Evolutionary conservation across 2,329 filamentous ascomycete genomes (phyloP).

Genomic region (Furcasterigmium sp.): DNA sequence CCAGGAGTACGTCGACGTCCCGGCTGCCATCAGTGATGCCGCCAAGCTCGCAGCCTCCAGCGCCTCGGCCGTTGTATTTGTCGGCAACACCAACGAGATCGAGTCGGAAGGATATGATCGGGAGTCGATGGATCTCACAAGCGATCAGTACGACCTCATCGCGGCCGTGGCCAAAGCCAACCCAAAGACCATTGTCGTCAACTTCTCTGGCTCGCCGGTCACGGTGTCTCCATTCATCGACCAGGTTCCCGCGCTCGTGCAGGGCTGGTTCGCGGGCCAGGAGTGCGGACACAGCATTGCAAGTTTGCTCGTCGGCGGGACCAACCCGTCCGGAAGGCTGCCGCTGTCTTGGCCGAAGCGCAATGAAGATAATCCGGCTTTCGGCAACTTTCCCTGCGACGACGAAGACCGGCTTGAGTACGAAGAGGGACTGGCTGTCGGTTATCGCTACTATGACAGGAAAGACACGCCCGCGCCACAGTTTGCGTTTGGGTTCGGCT

Average conservation of each 20-base stretch:
- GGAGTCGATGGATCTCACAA: not conserved
- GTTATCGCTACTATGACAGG: not conserved
- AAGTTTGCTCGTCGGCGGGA: constrained; percentile 7
- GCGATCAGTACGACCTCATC: constrained; percentile 11
- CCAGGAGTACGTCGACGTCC: not conserved
- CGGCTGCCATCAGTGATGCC: not conserved
- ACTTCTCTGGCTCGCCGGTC: constrained; percentile 12
- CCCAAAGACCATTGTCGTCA: constrained; percentile 7
- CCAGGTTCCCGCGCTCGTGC: constrained; percentile 6
- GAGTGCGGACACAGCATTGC: constrained; percentile 13
- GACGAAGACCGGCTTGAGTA: constrained; percentile 12
- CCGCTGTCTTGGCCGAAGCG: constrained; percentile 13
- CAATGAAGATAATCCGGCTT: constrained; percentile 9
- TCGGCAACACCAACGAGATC: constrained; percentile 51
- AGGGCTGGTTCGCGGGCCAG: constrained; percentile 14
- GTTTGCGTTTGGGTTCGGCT: constrained; percentile 14
- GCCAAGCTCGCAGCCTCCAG: not conserved
- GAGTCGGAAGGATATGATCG: constrained; percentile 58
- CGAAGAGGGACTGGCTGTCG: constrained; percentile 13
- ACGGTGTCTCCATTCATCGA: constrained; percentile 13
- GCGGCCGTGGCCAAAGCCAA: constrained; percentile 8
- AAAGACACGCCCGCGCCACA: constrained; percentile 5
- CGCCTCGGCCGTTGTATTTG: constrained; percentile 57
- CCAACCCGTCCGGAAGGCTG: constrained; percentile 9
- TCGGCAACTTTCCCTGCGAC: constrained; percentile 9